Evolutionary conservation across 1,284 basidiomycete species (phyloP).

Genomic region (Ganoderma leucocontextum): DNA sequence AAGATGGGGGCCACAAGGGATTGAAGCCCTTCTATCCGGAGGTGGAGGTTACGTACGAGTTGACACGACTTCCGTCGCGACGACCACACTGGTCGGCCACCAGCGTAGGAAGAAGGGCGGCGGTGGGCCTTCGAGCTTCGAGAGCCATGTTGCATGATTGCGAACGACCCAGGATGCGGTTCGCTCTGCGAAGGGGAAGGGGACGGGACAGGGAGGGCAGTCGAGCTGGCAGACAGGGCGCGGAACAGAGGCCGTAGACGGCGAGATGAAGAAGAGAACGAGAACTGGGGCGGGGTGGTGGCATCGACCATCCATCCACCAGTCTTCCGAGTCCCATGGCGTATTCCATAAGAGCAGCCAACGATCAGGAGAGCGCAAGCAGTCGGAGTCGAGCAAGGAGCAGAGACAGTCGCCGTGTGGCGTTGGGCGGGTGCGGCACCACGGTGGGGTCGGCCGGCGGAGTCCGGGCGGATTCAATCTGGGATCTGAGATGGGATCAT

Average conservation of each 20-base stretch:
- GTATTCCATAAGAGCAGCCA: not conserved
- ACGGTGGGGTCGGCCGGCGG: too few relatives aligned
- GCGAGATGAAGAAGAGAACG: constrained; percentile 8
- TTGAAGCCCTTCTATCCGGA: not conserved
- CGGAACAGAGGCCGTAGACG: not conserved
- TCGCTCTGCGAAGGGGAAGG: not conserved
- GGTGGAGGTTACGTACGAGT: not conserved
- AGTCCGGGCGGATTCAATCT: too few relatives aligned
- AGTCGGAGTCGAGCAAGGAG: not conserved
- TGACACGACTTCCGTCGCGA: not conserved
- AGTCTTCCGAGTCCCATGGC: not conserved
- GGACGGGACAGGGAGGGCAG: not conserved
- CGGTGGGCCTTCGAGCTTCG: not conserved
- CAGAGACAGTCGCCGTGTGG: not conserved
- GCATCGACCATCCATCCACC: not conserved
- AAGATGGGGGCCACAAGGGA: not conserved
- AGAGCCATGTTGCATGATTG: not conserved
- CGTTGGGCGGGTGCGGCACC: not conserved
- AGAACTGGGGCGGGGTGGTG: not conserved
- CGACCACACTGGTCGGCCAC: not conserved
- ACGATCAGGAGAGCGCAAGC: not conserved
- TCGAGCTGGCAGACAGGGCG: not conserved
- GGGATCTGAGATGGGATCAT: constrained; percentile 2
- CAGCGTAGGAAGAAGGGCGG: not conserved
- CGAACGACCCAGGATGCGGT: not conserved